phyloP scores from a whole-genome alignment of 345 rosid species.

The Psidium friedrichsthalianum region DNA sequence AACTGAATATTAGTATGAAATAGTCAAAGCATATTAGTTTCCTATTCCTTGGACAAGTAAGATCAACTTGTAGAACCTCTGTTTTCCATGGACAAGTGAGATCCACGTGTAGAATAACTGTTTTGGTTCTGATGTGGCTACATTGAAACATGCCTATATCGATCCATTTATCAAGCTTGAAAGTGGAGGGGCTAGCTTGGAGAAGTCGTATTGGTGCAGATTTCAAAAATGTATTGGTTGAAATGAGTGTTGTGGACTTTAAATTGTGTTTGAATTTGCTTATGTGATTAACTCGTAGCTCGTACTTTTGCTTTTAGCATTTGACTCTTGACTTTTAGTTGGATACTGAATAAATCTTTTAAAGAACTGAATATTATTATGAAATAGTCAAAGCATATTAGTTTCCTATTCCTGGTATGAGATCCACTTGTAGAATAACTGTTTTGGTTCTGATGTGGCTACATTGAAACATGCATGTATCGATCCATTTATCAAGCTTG shows the following conservation, averaged over 20 bases:
- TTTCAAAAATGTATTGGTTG: not conserved
- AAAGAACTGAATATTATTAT: not conserved
- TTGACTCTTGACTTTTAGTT: not conserved
- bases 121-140: not conserved
- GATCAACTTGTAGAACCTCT: no score
- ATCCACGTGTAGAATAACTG: not conserved
- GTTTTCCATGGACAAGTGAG: slow-evolving; percentile 69
- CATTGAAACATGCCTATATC: not conserved
- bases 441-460: not conserved
- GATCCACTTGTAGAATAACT: not conserved
- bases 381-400: no score
- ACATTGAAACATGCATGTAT: not conserved
- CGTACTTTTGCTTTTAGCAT: not conserved
- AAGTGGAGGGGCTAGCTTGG: not conserved
- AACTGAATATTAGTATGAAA: not conserved
- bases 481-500: not conserved
- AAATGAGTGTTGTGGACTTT: not conserved
- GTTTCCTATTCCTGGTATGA: no score
- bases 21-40: no score
- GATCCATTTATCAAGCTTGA: not conserved
- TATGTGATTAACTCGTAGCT: not conserved
- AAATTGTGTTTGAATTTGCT: not conserved
- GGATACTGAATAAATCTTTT: not conserved
- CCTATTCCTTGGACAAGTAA: no score
- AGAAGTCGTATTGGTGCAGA: not conserved